Base-by-base conservation (phyloP, 257 asterid species). In the Lantana camara region DNA sequence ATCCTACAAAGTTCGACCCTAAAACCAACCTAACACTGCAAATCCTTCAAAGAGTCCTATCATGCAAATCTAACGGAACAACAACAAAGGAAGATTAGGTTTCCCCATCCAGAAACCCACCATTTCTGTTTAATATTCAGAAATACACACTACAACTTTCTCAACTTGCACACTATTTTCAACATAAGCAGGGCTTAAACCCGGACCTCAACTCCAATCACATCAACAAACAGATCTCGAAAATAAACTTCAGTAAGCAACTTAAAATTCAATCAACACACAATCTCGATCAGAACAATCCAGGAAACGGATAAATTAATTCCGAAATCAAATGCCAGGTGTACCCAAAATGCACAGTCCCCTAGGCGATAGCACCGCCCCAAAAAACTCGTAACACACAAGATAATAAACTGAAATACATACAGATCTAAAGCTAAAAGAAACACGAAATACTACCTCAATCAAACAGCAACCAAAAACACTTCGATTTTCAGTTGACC, bases 401-500 rank as follows among this genome's bases (percentile, higher is more conserved):
- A 44, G 9, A 44, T n/a, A 44, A 44, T n/a, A 4, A 44, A 44
- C 50, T n/a, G 50, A 44, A 44, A 44, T 44, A 15, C 50, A 44
- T 15, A n/a, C 50, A 44, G 50, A 44, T 44, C 50, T 44, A 44
- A 44, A 44, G 50, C 15, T n/a, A 0, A 27, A 3, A 44, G 14
- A 41, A 41, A n/a, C 50, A 15, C 7, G 10, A 44, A 44, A 3
- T 15, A 15, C 4, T 44, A 44, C 50, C 50, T 44, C 21, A 44
- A 44, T n/a, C 50, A 44, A 44, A 44, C 1, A 44, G 11, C 20
- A 44, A 44, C 9, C 16, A 16, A 44, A 44, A 44, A 21, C 50
- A 44, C 50, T 44, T n/a, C 50, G 20, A 44, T 44, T 44, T 13
- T 44, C 50, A 44, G 22, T 44, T 44, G 50, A 44, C 21, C 50